These are phyloP conservation scores for Syzygium aromaticum DNA, from an alignment of 345 rosid species.

Conservation along the genomic window DNA sequence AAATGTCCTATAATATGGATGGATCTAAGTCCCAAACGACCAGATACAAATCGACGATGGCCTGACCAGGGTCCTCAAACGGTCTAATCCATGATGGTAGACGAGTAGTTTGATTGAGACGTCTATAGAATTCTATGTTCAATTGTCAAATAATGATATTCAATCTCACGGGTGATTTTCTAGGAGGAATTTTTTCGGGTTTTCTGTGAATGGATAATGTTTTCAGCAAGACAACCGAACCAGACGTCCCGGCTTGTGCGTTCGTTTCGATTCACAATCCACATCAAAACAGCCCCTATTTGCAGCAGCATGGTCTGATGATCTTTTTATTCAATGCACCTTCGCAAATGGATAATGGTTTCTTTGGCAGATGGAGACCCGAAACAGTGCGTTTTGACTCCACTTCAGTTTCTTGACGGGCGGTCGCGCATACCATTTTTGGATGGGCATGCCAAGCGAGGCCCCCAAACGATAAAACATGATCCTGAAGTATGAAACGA, in stretches of 20 bases:
- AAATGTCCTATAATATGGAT: background rate
- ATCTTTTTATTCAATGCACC: background rate
- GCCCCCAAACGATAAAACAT: background rate
- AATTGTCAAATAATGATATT: background rate
- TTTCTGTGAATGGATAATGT: background rate
- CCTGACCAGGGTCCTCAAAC: background rate
- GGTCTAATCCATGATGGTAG: background rate
- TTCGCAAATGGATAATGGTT: background rate
- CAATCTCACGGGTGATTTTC: background rate
- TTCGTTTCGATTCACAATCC: background rate
- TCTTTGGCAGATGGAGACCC: background rate
- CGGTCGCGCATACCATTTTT: background rate
- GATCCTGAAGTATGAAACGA: background rate
- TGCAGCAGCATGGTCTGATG: background rate
- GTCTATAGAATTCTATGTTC: fast-evolving
- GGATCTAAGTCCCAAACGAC: background rate
- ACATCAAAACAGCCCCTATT: background rate
- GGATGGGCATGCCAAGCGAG: background rate
- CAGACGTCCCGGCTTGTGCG: background rate
- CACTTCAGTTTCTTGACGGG: background rate
- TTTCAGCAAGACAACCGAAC: background rate
- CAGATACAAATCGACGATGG: background rate
- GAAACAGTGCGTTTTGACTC: background rate
- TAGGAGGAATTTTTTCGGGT: fast-evolving
- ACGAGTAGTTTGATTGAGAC: fast-evolving